Base-by-base conservation (phyloP, 192 early-diverging fungal genomes). In the Backusella circina region DNA sequence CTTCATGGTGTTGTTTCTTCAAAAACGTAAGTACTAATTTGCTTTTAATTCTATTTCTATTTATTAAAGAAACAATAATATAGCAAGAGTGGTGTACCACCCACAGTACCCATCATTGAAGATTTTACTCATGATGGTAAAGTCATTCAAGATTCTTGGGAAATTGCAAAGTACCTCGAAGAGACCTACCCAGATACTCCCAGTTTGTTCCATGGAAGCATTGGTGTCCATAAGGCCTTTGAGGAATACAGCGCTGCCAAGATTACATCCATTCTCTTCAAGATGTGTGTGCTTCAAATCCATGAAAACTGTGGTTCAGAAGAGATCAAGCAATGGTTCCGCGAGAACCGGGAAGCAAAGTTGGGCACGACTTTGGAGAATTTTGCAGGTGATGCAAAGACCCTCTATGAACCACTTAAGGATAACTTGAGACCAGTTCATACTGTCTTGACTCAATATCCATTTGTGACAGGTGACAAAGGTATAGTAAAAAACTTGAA, bases 81-180 rank as follows among this genome's bases (percentile, higher is more conserved):
- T 73, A 72, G 65, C 8, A 65, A 76, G 44, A 57, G 31, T 54
- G 50, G 66, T 36, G 21, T 15, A 32, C 4, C 30, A 12, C 79
- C 85, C 0, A 86, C 85, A 6, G 85, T 81, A 8, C 85, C 85
- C 10, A 79, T 82, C 1, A 76, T 86, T 32, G 41, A 38, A 32
- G 76, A 77, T 37, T 50, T 75, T 8, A 28, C 78, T 3, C 76
- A 80, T 38, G 47, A 77, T 30, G 81, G 77, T 15, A 47, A 79
- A 38, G 76, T 77, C 18, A 41, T 88, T 7, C 77, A 75, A 31
- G 90, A 89, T 36, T 89, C 88, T 6, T 84, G 83, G 73, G 71
- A 81, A 1, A 91, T 91, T 71, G 87, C 88, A 3, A 74, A 84
- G n/a, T 91, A 88, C 39, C 78, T 91, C 4, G 90, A 91, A 28